phyloP scores from a whole-genome alignment of 768 basidiomycete genomes.

The Hydnomerulius pinastri region DNA sequence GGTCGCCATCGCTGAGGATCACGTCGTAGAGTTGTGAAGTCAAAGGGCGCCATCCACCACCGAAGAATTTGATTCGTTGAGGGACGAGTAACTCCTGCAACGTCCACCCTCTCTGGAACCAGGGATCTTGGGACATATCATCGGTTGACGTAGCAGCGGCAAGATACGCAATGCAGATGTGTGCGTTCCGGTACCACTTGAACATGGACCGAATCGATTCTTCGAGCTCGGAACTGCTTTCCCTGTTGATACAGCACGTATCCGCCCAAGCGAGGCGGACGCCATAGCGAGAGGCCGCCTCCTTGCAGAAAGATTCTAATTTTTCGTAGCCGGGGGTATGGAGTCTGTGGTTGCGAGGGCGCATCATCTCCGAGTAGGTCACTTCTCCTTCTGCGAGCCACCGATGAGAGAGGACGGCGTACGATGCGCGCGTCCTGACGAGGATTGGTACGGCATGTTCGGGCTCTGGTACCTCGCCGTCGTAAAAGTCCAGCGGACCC shows the following conservation, averaged over 20 bases:
- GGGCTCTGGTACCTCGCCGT: not conserved
- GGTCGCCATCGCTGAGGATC: not conserved
- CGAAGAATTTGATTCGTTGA: conserved; percentile 11
- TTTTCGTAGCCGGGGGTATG: not conserved
- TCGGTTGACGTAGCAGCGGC: not conserved
- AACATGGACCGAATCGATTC: too few species aligned
- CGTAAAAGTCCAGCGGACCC: not conserved
- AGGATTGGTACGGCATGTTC: not conserved
- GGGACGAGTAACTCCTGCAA: conserved; percentile 17
- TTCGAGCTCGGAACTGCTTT: too few species aligned
- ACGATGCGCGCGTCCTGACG: not conserved
- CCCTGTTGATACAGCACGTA: too few species aligned
- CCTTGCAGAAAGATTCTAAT: not conserved
- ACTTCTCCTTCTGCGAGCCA: conserved; percentile 1
- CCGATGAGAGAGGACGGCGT: conserved; percentile 4
- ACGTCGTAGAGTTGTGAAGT: not conserved
- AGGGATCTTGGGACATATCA: conserved; percentile 6
- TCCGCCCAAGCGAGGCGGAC: conserved; percentile 7
- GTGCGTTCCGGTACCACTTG: conserved; percentile 15
- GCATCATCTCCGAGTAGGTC: conserved; percentile 3
- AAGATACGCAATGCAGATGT: conserved; percentile 13
- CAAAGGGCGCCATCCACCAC: conserved; percentile 3
- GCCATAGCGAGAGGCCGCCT: not conserved
- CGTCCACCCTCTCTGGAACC: conserved; percentile 18
- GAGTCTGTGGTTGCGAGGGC: not conserved